These are phyloP conservation scores for Inonotus obliquus DNA, from an alignment of 1,284 basidiomycete species.

Conservation along the genomic window DNA sequence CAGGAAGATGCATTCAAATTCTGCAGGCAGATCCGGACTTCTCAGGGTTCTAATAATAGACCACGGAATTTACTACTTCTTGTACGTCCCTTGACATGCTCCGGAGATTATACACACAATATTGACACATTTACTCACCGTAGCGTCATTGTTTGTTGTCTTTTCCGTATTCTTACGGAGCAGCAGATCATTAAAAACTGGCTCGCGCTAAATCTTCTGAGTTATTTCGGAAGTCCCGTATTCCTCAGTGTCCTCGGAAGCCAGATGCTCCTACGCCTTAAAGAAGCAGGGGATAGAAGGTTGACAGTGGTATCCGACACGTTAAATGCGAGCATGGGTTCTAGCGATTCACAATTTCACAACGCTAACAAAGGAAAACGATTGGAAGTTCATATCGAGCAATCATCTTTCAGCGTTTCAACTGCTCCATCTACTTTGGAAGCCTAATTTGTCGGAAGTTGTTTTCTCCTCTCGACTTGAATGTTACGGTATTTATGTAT, in stretches of 20 bases:
- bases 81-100: neutral
- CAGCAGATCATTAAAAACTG: neutral
- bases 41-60: neutral
- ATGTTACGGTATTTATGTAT: too few relatives aligned
- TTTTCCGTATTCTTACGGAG: neutral
- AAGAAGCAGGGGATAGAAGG: neutral
- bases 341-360: neutral
- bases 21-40: neutral
- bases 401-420: neutral
- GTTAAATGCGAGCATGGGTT: neutral
- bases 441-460: neutral
- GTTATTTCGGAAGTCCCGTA: neutral
- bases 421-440: neutral
- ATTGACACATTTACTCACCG: neutral
- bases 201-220: neutral
- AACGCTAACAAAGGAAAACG: neutral
- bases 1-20: neutral
- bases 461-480: neutral
- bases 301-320: neutral
- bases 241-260: neutral
- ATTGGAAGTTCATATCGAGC: neutral
- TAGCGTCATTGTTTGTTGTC: neutral
- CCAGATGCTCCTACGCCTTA: neutral
- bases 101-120: neutral
- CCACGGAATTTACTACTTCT: neutral